Conservation (phyloP, 2,329 filamentous ascomycete species). For the Pestalotiopsis sp. region DNA sequence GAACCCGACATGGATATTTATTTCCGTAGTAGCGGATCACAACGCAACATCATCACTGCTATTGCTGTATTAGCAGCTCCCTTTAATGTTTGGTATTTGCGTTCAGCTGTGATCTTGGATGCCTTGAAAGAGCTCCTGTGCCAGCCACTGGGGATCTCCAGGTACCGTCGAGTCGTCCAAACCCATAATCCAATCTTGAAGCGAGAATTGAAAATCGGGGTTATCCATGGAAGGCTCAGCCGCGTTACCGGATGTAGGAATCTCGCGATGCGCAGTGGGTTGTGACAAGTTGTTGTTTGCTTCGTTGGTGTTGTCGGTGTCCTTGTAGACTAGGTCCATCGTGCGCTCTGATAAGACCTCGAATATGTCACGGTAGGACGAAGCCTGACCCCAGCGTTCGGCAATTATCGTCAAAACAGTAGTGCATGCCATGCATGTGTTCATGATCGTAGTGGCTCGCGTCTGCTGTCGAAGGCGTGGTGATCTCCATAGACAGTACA, state of each 20-base stretch:
- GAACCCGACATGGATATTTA: not conserved
- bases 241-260: not conserved
- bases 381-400: conserved; percentile 31
- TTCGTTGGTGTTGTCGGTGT: conserved; percentile 12
- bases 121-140: conserved; percentile 23
- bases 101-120: conserved; percentile 10
- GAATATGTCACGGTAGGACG: conserved; percentile 36
- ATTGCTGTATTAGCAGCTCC: not conserved
- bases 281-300: not conserved
- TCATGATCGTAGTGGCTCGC: conserved; percentile 23
- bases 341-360: conserved; percentile 29
- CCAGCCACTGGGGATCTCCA: conserved; percentile 23
- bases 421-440: conserved; percentile 30
- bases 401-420: conserved; percentile 34
- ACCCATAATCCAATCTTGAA: conserved; percentile 24
- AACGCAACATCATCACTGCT: not conserved
- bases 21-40: not conserved
- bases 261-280: not conserved
- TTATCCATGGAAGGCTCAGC: not conserved
- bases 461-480: conserved; percentile 17
- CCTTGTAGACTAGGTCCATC: conserved; percentile 23
- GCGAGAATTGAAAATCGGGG: not conserved
- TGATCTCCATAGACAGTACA: conserved; percentile 37
- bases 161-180: conserved; percentile 21
- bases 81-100: not conserved